These are phyloP conservation scores for Stachybotrys elegans DNA, from an alignment of 2,329 filamentous ascomycete species.

Conservation along the genomic window DNA sequence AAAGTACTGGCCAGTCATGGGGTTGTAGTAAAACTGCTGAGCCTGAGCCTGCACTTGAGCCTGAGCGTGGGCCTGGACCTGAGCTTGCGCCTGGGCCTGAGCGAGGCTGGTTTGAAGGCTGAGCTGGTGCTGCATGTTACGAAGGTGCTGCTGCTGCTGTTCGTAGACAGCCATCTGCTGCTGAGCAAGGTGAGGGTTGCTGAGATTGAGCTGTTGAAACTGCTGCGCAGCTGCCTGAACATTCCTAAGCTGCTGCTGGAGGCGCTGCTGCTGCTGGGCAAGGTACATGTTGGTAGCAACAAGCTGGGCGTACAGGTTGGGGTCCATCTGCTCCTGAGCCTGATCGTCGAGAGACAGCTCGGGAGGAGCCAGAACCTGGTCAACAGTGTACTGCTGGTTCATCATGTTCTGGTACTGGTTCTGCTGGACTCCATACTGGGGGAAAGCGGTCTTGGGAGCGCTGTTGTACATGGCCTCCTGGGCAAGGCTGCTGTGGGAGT, in stretches of 20 bases:
- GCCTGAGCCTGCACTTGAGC: constrained; percentile 49
- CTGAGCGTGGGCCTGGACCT: constrained; percentile 59
- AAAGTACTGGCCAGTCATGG: constrained; percentile 79
- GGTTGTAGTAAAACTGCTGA: constrained; percentile 81
- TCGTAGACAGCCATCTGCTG: constrained; percentile 42
- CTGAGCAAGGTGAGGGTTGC: constrained; percentile 42
- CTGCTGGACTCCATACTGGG: constrained; percentile 36
- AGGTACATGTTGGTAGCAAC: constrained; percentile 89
- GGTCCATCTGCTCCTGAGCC: constrained; percentile 72
- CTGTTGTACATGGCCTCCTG: constrained; percentile 40
- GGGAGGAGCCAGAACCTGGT: constrained; percentile 83
- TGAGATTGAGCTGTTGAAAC: constrained; percentile 72
- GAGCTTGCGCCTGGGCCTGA: constrained; percentile 37
- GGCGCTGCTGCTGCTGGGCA: constrained; percentile 87
- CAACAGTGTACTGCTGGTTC: constrained; percentile 63
- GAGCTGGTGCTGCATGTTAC: constrained; percentile 35
- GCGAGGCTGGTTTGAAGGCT: constrained; percentile 29
- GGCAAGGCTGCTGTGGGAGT: constrained; percentile 38
- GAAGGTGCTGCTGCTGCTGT: constrained; percentile 37
- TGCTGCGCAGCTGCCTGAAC: constrained; percentile 81
- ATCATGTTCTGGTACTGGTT: constrained; percentile 23
- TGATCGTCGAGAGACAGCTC: constrained; percentile 69
- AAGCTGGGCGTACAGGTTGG: constrained; percentile 79
- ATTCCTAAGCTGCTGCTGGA: constrained; percentile 86
- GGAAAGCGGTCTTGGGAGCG: constrained; percentile 54